A percentile compares a stretch with the other conserved stretches of the same genome.
phyloP scores from a whole-genome alignment of 257 asterid species.

The Schizonepeta tenuifolia region DNA sequence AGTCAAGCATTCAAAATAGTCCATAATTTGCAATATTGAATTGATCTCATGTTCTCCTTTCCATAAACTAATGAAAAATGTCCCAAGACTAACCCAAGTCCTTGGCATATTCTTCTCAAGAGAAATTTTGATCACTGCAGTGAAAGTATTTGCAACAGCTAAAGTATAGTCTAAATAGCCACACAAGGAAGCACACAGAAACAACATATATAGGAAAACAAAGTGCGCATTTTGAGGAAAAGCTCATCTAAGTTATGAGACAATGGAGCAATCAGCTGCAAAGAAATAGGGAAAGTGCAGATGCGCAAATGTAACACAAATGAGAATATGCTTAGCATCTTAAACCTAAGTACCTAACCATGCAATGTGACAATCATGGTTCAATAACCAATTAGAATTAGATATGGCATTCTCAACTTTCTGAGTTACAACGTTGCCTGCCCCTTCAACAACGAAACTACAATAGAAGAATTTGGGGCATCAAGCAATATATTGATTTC shows the following conservation, averaged over 20 bases:
- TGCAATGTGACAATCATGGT: neutral
- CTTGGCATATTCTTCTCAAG: neutral
- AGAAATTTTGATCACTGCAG: neutral
- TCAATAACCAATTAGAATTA: slow-evolving; percentile 3
- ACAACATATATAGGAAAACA: neutral
- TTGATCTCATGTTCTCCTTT: neutral
- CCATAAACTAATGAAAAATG: neutral
- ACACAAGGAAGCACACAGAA: neutral
- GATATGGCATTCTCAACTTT: neutral
- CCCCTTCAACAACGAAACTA: neutral
- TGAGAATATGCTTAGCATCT: slow-evolving; percentile 8
- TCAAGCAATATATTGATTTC: neutral
- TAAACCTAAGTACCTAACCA: neutral
- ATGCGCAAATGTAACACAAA: slow-evolving; percentile 2
- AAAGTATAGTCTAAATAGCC: neutral
- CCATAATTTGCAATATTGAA: neutral
- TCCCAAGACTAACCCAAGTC: neutral
- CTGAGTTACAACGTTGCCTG: neutral
- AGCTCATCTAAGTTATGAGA: neutral
- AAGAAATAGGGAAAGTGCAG: neutral
- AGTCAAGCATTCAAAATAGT: neutral
- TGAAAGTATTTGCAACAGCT: neutral
- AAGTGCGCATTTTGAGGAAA: neutral
- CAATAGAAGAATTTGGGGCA: neutral
- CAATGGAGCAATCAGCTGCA: neutral